Evolutionary conservation across 2,329 filamentous ascomycete genomes (phyloP), one percentile per base, ranked within the genome.

Genomic region (Didymella keratinophila): DNA sequence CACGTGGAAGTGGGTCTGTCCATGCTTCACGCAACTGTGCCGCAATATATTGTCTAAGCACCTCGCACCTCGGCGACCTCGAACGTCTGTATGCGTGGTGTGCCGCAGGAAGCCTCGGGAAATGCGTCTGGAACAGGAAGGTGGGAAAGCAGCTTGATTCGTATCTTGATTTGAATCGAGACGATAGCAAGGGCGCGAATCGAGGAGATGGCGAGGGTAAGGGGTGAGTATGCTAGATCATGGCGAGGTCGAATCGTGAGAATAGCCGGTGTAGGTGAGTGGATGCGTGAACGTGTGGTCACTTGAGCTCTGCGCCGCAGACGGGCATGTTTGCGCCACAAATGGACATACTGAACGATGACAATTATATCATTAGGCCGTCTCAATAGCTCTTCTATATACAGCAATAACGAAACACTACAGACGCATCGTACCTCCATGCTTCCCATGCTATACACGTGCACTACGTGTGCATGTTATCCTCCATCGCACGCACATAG

Each of bases 311-410:
- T 41, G 37, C n/a, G n/a, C n/a, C n/a, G n/a, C n/a, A n/a, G n/a
- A n/a, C n/a, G n/a, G n/a, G n/a, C n/a, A n/a, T n/a, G n/a, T n/a
- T n/a, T n/a, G n/a, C 36, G 36, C 36, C 36, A 18, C 36, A 39
- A 10, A 39, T 39, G 37, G 18, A 9, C 37, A 12, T 39, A 4
- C 4, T 30, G 7, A 21, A 14, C 12, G 42, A 30, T 12, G 21
- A 12, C 27, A 18, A 50, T 53, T 58, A 44, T 42, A 34, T 53
- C 45, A 53, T 58, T 58, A 58, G 25, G 39, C 23, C 49, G 45
- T 58, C 30, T 58, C 30, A 6, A 43, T 8, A 44, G 30, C 37
- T 49, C 44, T n/a, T 46, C 44, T 58, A 49, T 48, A 32, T 53
- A 58, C 32, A 41, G 18, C 25, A 49, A 37, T 20, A 41, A 50